A percentile compares a stretch with the other conserved stretches of the same genome.
phyloP scores from a whole-genome alignment of 306 rosid genomes.

The Prunus mongolica region DNA sequence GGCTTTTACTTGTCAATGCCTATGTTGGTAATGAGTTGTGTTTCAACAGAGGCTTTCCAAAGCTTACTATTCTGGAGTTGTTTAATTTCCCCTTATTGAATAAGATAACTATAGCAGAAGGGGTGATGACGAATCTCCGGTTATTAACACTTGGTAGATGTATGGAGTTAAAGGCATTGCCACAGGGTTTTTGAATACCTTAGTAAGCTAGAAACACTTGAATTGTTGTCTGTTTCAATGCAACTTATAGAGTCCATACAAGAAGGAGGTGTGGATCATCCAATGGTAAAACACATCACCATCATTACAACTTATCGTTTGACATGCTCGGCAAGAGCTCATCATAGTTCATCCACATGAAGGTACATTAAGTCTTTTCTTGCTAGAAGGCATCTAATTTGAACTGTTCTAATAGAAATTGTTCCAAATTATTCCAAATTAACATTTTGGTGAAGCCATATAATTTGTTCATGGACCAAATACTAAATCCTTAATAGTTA shows the following conservation, averaged over 20 bases:
- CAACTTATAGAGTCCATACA: not conserved
- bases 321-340: not conserved
- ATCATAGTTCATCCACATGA: not conserved
- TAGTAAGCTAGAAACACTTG: not conserved
- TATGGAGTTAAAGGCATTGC: conserved; percentile 6
- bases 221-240: not conserved
- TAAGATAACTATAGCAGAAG: not conserved
- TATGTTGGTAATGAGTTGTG: not conserved
- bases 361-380: not conserved
- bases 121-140: conserved; percentile 10
- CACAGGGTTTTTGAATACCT: conserved; percentile 14
- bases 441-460: not conserved
- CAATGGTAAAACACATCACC: not conserved
- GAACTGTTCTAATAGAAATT: not conserved
- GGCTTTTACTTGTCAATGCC: not conserved
- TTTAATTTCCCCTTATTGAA: not conserved
- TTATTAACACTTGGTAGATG: not conserved
- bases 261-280: not conserved
- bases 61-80: not conserved
- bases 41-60: conserved; percentile 1
- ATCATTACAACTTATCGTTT: no score
- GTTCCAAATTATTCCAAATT: not conserved
- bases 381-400: no score
- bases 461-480: not conserved
- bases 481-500: not conserved